A percentile compares a stretch with the other conserved stretches of the same genome.
These are phyloP conservation scores for Eucalyptus marginata DNA, from an alignment of 345 rosid species.

Conservation along the genomic window DNA sequence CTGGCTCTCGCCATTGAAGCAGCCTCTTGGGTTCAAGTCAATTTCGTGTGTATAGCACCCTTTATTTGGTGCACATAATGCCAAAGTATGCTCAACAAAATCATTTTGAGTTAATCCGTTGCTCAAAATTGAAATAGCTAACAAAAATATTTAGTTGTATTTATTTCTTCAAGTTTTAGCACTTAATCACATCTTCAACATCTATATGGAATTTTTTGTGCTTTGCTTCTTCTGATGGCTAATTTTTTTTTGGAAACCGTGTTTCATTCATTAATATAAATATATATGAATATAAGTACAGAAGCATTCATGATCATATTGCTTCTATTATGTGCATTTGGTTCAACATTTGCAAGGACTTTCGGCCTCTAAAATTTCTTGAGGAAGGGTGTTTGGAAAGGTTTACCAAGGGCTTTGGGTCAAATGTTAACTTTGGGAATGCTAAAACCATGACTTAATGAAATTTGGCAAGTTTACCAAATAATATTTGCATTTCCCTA, in stretches of 20 bases:
- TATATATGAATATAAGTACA: not conserved
- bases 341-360: too few relatives aligned
- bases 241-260: not conserved
- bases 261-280: not conserved
- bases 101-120: not conserved
- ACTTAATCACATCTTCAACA: not conserved
- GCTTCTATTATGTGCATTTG: not conserved
- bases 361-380: too few relatives aligned
- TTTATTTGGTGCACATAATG: not conserved
- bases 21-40: not conserved
- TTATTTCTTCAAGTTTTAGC: not conserved
- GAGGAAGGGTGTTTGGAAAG: too few relatives aligned
- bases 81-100: not conserved
- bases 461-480: too few relatives aligned
- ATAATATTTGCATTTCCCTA: too few relatives aligned
- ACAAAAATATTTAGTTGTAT: not conserved
- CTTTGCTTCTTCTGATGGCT: not conserved
- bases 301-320: not conserved
- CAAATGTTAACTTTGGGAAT: too few relatives aligned
- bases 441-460: too few relatives aligned
- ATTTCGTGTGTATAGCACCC: not conserved
- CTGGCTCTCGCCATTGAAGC: not conserved
- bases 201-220: not conserved
- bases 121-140: not conserved
- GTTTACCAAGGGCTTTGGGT: too few relatives aligned